Percentiles rank a stretch among this genome's conserved stretches.
These are phyloP conservation scores for Coffea humblotiana DNA, from an alignment of 305 asterid species.

Conservation along the genomic window DNA sequence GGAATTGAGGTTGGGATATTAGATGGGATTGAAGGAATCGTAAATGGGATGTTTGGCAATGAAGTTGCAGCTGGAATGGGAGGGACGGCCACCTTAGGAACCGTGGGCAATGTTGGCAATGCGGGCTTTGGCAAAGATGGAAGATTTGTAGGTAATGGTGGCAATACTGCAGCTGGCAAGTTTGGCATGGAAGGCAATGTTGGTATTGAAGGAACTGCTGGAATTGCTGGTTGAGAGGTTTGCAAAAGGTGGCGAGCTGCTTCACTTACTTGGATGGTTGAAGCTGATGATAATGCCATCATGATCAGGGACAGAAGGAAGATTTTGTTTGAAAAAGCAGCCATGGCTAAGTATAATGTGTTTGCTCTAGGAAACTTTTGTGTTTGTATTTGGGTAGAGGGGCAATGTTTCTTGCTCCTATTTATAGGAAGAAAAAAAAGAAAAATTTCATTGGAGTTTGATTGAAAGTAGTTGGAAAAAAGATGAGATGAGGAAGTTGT, in stretches of 20 bases:
- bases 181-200: constrained; percentile 22
- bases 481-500: too few relatives aligned
- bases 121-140: constrained; percentile 17
- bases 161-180: constrained; percentile 24
- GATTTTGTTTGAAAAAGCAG: not conserved
- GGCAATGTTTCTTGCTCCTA: too few relatives aligned
- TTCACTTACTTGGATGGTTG: constrained; percentile 16
- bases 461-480: too few relatives aligned
- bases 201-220: constrained; percentile 15
- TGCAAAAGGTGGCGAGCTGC: constrained; percentile 27
- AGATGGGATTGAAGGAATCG: not conserved
- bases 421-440: too few relatives aligned
- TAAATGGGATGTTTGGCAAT: not conserved
- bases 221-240: constrained; percentile 23
- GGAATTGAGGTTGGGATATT: not conserved
- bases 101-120: constrained; percentile 2
- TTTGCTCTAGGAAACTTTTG: too few relatives aligned
- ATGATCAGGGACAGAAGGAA: not conserved
- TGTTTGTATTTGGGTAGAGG: too few relatives aligned
- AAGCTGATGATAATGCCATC: constrained; percentile 13
- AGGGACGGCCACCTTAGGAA: constrained; percentile 7
- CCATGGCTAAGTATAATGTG: not conserved
- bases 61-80: constrained; percentile 14
- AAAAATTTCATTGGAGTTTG: too few relatives aligned
- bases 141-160: constrained; percentile 25